Conservation (phyloP, 164 flowering plant genomes). For the Cinnamomum chago region DNA sequence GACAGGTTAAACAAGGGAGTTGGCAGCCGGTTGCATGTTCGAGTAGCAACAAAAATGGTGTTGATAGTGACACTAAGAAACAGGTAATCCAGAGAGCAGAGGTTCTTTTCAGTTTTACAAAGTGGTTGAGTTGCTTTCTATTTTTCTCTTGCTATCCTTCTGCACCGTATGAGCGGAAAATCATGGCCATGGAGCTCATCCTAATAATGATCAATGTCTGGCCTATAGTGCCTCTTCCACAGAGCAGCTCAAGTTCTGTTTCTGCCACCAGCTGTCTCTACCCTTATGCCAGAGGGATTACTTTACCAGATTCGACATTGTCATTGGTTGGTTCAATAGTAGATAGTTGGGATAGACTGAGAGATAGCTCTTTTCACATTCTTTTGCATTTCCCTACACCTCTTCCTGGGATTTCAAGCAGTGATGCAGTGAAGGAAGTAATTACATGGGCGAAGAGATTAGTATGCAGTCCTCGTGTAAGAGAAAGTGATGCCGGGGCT, state of each 20-base stretch:
- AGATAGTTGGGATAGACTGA: slow-evolving; percentile 97
- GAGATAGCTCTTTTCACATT: slow-evolving; percentile 82
- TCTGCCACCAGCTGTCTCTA: slow-evolving; percentile 34
- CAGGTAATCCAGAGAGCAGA: slow-evolving; percentile 37
- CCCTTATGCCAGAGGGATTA: slow-evolving; percentile 67
- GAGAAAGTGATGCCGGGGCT: slow-evolving; percentile 99
- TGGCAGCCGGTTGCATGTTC: slow-evolving; percentile 49
- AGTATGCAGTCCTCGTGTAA: slow-evolving; percentile 92
- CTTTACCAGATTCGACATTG: slow-evolving; percentile 66
- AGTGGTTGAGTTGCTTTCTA: slow-evolving; percentile 86
- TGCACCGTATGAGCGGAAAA: slow-evolving; percentile 96
- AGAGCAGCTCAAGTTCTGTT: slow-evolving; percentile 18
- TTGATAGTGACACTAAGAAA: slow-evolving; percentile 22
- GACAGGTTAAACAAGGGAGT: slow-evolving; percentile 66
- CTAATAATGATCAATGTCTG: slow-evolving; percentile 74
- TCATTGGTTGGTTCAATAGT: slow-evolving; percentile 82
- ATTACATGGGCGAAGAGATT: slow-evolving; percentile 75
- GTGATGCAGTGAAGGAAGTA: slow-evolving; percentile 47
- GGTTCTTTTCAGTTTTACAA: slow-evolving; percentile 70
- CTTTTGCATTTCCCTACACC: slow-evolving; percentile 85
- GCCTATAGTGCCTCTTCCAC: slow-evolving; percentile 44
- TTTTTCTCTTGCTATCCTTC: slow-evolving; percentile 98
- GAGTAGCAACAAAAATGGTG: slow-evolving; percentile 11
- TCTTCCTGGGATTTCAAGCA: slow-evolving; percentile 76
- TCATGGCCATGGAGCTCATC: slow-evolving; percentile 95